Conservation (phyloP, 1,284 basidiomycete genomes). For the Moesziomyces sp. region DNA sequence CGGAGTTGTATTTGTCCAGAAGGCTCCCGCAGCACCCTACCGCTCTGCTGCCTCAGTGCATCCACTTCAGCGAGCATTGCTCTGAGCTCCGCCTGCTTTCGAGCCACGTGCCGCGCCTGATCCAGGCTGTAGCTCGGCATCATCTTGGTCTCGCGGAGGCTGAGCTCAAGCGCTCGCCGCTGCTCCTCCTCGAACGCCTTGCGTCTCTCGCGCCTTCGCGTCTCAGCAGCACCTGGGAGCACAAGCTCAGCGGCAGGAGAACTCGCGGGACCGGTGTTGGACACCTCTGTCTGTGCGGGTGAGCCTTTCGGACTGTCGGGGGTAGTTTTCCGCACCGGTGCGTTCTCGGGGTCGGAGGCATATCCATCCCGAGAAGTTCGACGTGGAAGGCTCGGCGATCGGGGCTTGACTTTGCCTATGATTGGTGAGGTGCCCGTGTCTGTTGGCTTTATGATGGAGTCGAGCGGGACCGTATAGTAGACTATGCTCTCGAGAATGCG, state of each 20-base stretch:
- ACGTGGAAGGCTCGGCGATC: conserved; percentile 11
- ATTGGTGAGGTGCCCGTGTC: neutral
- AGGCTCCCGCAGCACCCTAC: conserved; percentile 12
- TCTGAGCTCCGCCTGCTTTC: conserved; percentile 23
- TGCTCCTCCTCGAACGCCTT: conserved; percentile 41
- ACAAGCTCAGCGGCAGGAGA: neutral
- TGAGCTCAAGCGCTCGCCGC: conserved; percentile 34
- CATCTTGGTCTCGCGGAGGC: conserved; percentile 51
- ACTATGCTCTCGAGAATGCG: conserved; percentile 32
- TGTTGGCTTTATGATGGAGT: neutral
- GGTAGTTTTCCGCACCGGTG: conserved; percentile 8
- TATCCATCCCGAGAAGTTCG: conserved; percentile 31
- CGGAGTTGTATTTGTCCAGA: conserved; percentile 26
- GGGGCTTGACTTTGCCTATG: neutral
- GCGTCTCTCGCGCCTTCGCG: conserved; percentile 22
- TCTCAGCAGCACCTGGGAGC: conserved; percentile 7
- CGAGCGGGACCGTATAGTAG: conserved; percentile 32
- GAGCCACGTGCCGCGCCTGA: conserved; percentile 16
- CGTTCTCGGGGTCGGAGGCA: conserved; percentile 41
- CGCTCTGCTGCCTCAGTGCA: conserved; percentile 2
- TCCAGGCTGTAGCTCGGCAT: conserved; percentile 47
- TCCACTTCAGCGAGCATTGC: conserved; percentile 10
- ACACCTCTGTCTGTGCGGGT: neutral
- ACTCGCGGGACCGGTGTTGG: neutral
- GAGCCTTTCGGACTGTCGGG: neutral